Conservation (phyloP, 495 filamentous ascomycete species). For the Neurospora sp. region DNA sequence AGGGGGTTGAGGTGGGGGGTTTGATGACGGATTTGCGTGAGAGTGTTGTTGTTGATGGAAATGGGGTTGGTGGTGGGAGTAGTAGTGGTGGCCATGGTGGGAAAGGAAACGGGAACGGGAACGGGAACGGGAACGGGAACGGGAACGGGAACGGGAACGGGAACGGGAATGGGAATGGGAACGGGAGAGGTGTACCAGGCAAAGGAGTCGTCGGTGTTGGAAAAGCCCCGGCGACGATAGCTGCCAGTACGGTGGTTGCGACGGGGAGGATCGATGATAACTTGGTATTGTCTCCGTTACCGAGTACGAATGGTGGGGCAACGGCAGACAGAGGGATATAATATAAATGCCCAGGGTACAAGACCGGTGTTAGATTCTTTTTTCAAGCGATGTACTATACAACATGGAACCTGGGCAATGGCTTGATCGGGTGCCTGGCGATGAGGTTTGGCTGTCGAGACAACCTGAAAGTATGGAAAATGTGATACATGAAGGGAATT, state of each 20-base stretch:
- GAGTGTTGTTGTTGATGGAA: not conserved
- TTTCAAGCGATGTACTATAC: too few species aligned
- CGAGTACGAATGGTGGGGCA: not conserved
- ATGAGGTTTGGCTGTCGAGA: too few species aligned
- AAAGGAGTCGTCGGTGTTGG: not conserved
- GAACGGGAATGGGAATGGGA: not conserved
- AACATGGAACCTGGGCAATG: too few species aligned
- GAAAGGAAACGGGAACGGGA: not conserved
- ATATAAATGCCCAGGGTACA: too few species aligned
- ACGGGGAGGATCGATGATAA: not conserved
- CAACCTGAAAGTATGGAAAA: too few species aligned
- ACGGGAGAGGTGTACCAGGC: not conserved
- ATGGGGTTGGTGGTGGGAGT: not conserved
- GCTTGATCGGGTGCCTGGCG: too few species aligned
- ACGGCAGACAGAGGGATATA: not conserved
- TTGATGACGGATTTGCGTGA: not conserved
- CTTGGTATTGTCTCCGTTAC: not conserved
- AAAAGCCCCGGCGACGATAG: not conserved
- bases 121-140: not conserved
- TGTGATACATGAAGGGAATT: too few species aligned
- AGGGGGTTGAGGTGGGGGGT: conserved; percentile 8
- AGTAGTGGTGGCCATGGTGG: not conserved
- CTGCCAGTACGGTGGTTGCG: not conserved
- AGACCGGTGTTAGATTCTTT: too few species aligned
- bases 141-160: not conserved